These are phyloP conservation scores for Cucurbita maxima DNA, from an alignment of 306 rosid species.

Conservation along the genomic window DNA sequence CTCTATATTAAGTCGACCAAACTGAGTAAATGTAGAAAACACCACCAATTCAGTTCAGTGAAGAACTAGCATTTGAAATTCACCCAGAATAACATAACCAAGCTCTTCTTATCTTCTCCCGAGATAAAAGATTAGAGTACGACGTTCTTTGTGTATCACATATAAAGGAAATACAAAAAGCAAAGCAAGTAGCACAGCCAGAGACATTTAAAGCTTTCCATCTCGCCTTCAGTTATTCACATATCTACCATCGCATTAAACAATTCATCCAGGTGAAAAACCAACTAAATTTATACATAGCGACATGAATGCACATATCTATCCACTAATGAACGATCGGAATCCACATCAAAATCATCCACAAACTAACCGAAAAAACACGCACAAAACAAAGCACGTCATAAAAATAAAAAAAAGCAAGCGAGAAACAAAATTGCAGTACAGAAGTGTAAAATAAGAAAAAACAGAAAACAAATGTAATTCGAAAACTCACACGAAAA, in stretches of 20 bases:
- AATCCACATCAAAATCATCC: neutral
- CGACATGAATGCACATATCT: too few relatives aligned
- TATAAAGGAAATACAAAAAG: neutral
- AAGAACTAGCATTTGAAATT: neutral
- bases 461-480: neutral
- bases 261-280: neutral
- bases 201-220: neutral
- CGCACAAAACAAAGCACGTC: too few relatives aligned
- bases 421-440: neutral
- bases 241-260: neutral
- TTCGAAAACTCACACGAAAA: constrained; percentile 43
- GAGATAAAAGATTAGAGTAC: neutral
- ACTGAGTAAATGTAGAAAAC: neutral
- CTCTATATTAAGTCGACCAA: neutral
- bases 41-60: neutral
- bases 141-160: too few relatives aligned
- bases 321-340: neutral
- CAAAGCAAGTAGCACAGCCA: neutral
- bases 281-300: too few relatives aligned
- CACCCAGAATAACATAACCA: neutral
- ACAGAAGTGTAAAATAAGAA: neutral
- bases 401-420: neutral
- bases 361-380: too few relatives aligned
- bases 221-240: neutral
- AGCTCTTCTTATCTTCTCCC: neutral